Evolutionary conservation across 2,329 filamentous ascomycete species (phyloP), one percentile per base, ranked within the genome.

Genomic region (Penicillium sp.): DNA sequence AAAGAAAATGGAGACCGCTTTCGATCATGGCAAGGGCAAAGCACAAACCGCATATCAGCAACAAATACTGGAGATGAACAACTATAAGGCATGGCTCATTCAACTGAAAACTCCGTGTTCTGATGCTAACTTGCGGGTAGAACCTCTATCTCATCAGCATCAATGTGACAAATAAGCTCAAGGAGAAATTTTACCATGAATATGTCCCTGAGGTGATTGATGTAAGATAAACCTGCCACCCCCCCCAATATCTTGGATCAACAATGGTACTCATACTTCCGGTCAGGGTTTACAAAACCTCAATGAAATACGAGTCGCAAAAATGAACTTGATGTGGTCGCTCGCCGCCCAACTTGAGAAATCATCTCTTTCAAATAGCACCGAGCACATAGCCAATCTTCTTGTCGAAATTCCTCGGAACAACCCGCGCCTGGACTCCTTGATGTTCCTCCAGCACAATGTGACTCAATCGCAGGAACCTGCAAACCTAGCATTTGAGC

Each of bases 391-490:
- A 65, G 82, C 89, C 31, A 87, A 89, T 64, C 83, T 97, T 12
- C 81, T 86, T 6, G 82, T 85, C 57, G 93, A 97, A 71, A 94
- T 99, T 49, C 85, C 89, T 13, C 86, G 93, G 57, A 99, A 99
- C 72, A 84, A 89, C 61, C 94, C 94, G 10, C 83, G 89, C 45
- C 83, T 99, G 41, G 96, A 99, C 75, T 96, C 92, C 21, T 91
- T 96, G 83, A 99, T 99, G 94, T 99, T 97, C 75, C 87, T 96
- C 57, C 88, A 89, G 61, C 94, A 99, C 79, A 99, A 99, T 70
- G 86, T 90, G 66, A 84, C 85, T 25, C 79, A 83, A 51, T 96
- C 90, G 82, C 87, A 91, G 69, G 93, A 97, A 70, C 94, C 94
- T 0, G 69, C 84, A 0, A 89, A 97, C 75, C 90, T 94, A 75